Base-by-base conservation (phyloP, 129 eudicot species). In the Calendula officinalis region DNA sequence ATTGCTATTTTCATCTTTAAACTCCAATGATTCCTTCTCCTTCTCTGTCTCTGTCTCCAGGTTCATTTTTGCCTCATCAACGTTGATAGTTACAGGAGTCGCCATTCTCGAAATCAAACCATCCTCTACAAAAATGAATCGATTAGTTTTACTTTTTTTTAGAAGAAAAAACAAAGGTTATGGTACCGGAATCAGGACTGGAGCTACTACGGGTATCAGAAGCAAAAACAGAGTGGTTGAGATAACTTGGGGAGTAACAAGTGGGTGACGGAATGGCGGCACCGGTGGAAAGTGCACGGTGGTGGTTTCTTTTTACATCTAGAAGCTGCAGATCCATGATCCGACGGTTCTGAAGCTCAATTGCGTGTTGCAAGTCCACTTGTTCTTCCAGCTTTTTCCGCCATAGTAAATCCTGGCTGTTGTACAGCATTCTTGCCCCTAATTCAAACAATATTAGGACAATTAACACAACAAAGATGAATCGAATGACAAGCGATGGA, bases 371-470 rank as follows among this genome's bases (percentile, higher is more conserved):
- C 47, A 89, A 60, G 46, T 89, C 94, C 0, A 87, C 94, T 47
- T 89, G 90, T 66, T 89, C 95, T 64, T 89, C 97, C 73, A 86
- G 43, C 68, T 86, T 89, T 34, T 86, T 83, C 68, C 84, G 77
- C 84, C 86, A 82, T 54, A 85, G 68, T 63, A 89, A 46, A 64
- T 89, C 90, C 8, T 83, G 95, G 16, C 78, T 44, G 54, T 78
- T 83, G 67, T 66, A 75, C 50, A 85, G 45, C 90, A 89, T 82
- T 70, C 96, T 76, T 2, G 84, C 63, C 45, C 94, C 96, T 89
- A 35, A 34, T 40, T 51, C 14, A 47, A 27, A 2, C 46, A 10
- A 72, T 7, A 22, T 32, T n/a, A 2, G 4, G 11, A 44, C 14
- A 6, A 44, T 43, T 35, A 5, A 52, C 4, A 5, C 4, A 39